Evolutionary conservation across 2,329 filamentous ascomycete species (phyloP).

Genomic region (Alternaria ethzedia): DNA sequence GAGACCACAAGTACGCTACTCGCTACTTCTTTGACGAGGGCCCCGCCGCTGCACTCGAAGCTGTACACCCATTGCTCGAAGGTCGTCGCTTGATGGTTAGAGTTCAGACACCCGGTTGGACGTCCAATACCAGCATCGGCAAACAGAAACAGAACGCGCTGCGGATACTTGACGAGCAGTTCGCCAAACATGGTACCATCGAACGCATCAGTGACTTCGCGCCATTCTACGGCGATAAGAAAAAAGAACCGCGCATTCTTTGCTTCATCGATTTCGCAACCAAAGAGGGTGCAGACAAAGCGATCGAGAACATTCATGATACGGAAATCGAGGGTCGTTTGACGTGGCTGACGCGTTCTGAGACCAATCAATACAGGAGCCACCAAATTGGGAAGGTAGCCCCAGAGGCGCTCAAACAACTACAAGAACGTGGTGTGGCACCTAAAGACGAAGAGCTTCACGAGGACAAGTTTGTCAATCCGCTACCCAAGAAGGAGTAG

Average conservation of each 20-base stretch:
- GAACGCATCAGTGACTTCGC: slow-evolving; percentile 17
- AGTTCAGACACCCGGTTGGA: slow-evolving; percentile 30
- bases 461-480: slow-evolving; percentile 18
- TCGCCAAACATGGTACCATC: slow-evolving; percentile 23
- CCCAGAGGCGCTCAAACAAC: slow-evolving; percentile 10
- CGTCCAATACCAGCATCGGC: neutral
- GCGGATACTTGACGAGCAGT: slow-evolving; percentile 11
- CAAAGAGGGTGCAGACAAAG: slow-evolving; percentile 28
- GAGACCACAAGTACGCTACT: neutral
- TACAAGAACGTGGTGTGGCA: slow-evolving; percentile 24
- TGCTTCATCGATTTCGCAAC: slow-evolving; percentile 31
- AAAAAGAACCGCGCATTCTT: slow-evolving; percentile 16
- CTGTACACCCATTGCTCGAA: slow-evolving; percentile 22
- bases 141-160: neutral
- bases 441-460: slow-evolving; percentile 12
- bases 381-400: slow-evolving; percentile 23
- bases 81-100: slow-evolving; percentile 25
- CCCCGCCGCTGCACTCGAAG: slow-evolving; percentile 9
- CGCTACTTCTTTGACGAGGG: slow-evolving; percentile 17
- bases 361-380: slow-evolving; percentile 12
- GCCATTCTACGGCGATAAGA: slow-evolving; percentile 13
- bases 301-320: slow-evolving; percentile 17
- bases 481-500: slow-evolving; percentile 2
- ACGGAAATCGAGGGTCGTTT: slow-evolving; percentile 20
- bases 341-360: slow-evolving; percentile 4